Conservation (phyloP, 2,329 filamentous ascomycete species). For the Rugonectria rugulosa region DNA sequence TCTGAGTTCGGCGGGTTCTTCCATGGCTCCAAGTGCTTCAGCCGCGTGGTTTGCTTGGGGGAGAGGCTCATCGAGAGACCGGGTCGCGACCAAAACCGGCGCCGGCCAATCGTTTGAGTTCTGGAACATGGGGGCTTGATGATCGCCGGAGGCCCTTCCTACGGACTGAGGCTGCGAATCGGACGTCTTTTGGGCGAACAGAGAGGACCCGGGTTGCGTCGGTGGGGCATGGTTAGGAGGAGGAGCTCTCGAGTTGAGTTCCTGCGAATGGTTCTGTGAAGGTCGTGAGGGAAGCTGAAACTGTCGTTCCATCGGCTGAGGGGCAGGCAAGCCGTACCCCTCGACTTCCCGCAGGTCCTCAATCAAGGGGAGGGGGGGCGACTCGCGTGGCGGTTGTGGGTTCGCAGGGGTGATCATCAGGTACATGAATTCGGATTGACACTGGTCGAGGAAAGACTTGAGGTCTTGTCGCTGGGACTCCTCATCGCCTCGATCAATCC, state of each 20-base stretch:
- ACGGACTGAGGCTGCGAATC: constrained; percentile 59
- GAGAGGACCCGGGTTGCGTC: constrained; percentile 48
- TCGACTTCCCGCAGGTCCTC: constrained; percentile 67
- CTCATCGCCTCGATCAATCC: constrained; percentile 52
- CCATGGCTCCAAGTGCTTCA: constrained; percentile 48
- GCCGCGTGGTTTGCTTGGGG: constrained; percentile 48
- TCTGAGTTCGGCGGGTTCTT: constrained; percentile 51
- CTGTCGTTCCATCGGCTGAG: constrained; percentile 51
- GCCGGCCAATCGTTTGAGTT: constrained; percentile 46
- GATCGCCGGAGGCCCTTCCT: constrained; percentile 61
- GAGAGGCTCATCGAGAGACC: constrained; percentile 44
- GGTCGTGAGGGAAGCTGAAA: constrained; percentile 49
- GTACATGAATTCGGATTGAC: constrained; percentile 71
- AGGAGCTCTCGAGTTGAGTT: constrained; percentile 61
- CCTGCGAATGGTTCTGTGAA: constrained; percentile 65
- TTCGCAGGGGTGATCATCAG: constrained; percentile 73
- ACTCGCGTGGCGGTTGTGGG: constrained; percentile 69
- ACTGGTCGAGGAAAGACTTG: constrained; percentile 69
- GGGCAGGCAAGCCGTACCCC: constrained; percentile 55
- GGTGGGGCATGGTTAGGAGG: constrained; percentile 68
- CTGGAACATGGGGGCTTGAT: constrained; percentile 51
- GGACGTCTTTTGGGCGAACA: constrained; percentile 43
- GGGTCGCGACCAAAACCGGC: constrained; percentile 44
- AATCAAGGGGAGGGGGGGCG: constrained; percentile 63
- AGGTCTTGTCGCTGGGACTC: constrained; percentile 61